Base-by-base conservation (phyloP, 1,284 basidiomycete species). In the Trametes sp. region DNA sequence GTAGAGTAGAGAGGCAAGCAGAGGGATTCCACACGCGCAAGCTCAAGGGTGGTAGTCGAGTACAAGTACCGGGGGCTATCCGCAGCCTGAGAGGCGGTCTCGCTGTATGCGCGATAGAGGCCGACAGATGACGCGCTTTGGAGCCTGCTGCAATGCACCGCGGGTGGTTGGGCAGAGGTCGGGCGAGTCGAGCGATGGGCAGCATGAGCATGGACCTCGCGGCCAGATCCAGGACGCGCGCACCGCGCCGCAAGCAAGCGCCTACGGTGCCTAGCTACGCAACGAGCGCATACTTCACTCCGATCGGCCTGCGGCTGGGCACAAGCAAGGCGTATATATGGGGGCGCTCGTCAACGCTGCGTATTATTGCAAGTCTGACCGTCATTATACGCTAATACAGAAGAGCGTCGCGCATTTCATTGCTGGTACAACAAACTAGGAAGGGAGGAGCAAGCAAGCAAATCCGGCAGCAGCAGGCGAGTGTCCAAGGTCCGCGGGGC, bases 381-480 rank as follows among this genome's bases (percentile, higher is more conserved):
- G 23, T 24, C 31, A 16, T 11, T 38, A 36, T 26, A 48, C 54
- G 54, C 44, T 42, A 41, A 31, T 58, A 65, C 48, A 57, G 46
- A 41, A 53, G 35, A 61, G 61, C 58, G 26, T 44, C 44, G 36
- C 61, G 57, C 62, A 42, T 63, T 56, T 45, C 46, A 65, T 66
- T 58, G 53, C 50, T 61, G 60, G 49, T 67, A 67, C 63, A 64
- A 67, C 66, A 64, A 35, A 48, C 21, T 54, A 51, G 45, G 21
- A 57, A 53, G 23, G 24, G 57, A 42, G 16, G 23, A 21, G 42
- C n/a, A n/a, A n/a, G n/a, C n/a, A 45, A 41, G 46, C 51, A 42
- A 42, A 46, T 60, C 59, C 56, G 41, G 61, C 38, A 38, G 63
- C 51, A 52, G 33, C 41, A 48, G 54, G 52, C 52, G 26, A 50